Evolutionary conservation across 2,329 filamentous ascomycete species (phyloP).

Genomic region (Diaporthe amygdali): DNA sequence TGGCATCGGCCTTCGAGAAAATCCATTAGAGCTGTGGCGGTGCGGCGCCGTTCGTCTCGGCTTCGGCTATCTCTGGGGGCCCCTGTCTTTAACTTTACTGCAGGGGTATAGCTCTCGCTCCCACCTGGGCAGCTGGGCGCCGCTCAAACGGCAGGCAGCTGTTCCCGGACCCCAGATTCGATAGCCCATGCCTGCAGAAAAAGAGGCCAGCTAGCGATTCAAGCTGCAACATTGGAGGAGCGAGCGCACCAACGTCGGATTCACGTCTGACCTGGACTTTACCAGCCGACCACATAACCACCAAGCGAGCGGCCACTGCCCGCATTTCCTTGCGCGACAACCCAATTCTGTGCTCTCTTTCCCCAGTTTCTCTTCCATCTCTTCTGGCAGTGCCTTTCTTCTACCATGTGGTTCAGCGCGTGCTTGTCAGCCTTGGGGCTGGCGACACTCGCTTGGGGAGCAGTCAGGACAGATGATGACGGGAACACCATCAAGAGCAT

Average conservation of each 20-base stretch:
- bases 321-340: slow-evolving; percentile 18
- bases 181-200: slow-evolving; percentile 25
- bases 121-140: slow-evolving; percentile 1
- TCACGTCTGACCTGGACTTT: slow-evolving; percentile 15
- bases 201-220: slow-evolving; percentile 34
- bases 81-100: slow-evolving; percentile 5
- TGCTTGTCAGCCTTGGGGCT: slow-evolving; percentile 53
- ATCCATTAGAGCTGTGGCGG: slow-evolving; percentile 22
- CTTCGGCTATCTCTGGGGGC: slow-evolving; percentile 8
- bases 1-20: slow-evolving; percentile 24
- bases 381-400: slow-evolving; percentile 18
- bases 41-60: slow-evolving; percentile 7
- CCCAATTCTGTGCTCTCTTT: slow-evolving; percentile 6
- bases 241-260: slow-evolving; percentile 6
- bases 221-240: slow-evolving; percentile 16
- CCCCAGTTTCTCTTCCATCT: not conserved
- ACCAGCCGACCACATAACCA: slow-evolving; percentile 26
- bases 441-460: slow-evolving; percentile 55
- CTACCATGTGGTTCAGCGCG: slow-evolving; percentile 51
- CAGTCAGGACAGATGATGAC: slow-evolving; percentile 49
- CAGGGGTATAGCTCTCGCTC: slow-evolving; percentile 15
- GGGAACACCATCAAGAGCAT: slow-evolving; percentile 53
- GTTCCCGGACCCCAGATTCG: slow-evolving; percentile 21
- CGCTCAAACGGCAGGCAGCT: slow-evolving; percentile 10
- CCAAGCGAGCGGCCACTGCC: slow-evolving; percentile 23